phyloP scores from a whole-genome alignment of 805 yeast species.

The Zygosaccharomyces lentus region DNA sequence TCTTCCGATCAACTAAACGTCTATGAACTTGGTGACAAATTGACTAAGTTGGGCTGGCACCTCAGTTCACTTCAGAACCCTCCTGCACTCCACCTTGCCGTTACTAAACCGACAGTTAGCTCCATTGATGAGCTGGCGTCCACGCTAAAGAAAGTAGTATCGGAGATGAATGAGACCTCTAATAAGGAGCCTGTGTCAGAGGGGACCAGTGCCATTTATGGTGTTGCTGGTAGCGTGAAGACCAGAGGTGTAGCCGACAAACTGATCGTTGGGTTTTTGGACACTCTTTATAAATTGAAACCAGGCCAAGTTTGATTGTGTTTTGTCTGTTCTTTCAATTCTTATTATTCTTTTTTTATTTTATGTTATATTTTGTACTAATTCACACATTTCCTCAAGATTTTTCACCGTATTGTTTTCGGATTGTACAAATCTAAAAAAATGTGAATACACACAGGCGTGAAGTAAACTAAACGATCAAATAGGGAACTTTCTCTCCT shows the following conservation, averaged over 20 bases:
- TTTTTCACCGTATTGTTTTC: background rate
- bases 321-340: background rate
- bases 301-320: slow-evolving; percentile 11
- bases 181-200: slow-evolving; percentile 35
- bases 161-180: slow-evolving; percentile 37
- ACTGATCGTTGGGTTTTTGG: slow-evolving; percentile 75
- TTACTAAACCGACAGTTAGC: slow-evolving; percentile 64
- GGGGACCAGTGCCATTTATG: slow-evolving; percentile 86
- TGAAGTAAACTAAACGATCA: background rate
- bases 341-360: background rate
- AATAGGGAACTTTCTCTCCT: background rate
- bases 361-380: background rate
- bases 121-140: slow-evolving; percentile 56
- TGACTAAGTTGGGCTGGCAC: slow-evolving; percentile 71
- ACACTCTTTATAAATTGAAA: slow-evolving; percentile 62
- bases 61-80: slow-evolving; percentile 83
- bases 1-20: slow-evolving; percentile 58
- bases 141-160: slow-evolving; percentile 46
- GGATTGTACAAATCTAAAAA: background rate
- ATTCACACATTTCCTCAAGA: background rate
- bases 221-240: slow-evolving; percentile 88
- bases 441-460: background rate
- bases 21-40: slow-evolving; percentile 71
- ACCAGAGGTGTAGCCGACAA: slow-evolving; percentile 82
- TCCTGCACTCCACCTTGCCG: slow-evolving; percentile 85